Evolutionary conservation across 768 basidiomycete genomes (phyloP), one percentile per base, ranked within the genome.

Genomic region (Pleurotus giganteus): DNA sequence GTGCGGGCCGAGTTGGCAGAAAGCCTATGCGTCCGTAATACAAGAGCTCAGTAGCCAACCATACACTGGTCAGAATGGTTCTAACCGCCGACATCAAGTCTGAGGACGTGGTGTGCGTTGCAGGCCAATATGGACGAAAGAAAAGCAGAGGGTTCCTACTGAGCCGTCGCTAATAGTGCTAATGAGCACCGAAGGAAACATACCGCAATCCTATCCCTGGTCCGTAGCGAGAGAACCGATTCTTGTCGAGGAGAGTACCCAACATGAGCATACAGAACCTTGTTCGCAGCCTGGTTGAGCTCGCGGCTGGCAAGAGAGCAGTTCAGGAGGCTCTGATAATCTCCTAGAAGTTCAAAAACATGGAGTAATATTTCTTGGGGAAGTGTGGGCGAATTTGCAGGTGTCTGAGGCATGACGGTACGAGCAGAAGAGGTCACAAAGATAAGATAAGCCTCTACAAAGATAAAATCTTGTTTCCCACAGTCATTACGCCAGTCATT

Each of bases 21-120:
- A 51, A 51, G 37, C 45, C 56, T 46, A 42, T 47, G 26, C 7
- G 55, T 36, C 21, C 39, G 39, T 31, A 47, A 11, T 53, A 46
- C 21, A 44, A 41, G 37, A 55, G 54, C 32, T 39, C 41, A 23
- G 47, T 52, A 47, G 52, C 45, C n/a, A n/a, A n/a, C 5, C 27
- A 27, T 23, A 54, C 43, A 47, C 24, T 24, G 39, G 34, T 26
- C 12, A 6, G 15, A 15, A 54, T 27, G 60, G 19, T 17, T 41
- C 65, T 26, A 66, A 82, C 82, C 81, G 46, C 66, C 66, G 34
- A 84, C 69, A 65, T 77, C 71, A 17, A 83, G 64, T 49, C 69
- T 63, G 7, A 63, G 59, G 2, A 84, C 81, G 58, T 74, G 65
- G 4, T 50, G 51, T 13, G 74, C 72, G 57, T 82, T 71, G 46